phyloP scores from a whole-genome alignment of 2,329 filamentous ascomycete genomes.

The Ophiognomonia clavigignenti-juglandacearum region DNA sequence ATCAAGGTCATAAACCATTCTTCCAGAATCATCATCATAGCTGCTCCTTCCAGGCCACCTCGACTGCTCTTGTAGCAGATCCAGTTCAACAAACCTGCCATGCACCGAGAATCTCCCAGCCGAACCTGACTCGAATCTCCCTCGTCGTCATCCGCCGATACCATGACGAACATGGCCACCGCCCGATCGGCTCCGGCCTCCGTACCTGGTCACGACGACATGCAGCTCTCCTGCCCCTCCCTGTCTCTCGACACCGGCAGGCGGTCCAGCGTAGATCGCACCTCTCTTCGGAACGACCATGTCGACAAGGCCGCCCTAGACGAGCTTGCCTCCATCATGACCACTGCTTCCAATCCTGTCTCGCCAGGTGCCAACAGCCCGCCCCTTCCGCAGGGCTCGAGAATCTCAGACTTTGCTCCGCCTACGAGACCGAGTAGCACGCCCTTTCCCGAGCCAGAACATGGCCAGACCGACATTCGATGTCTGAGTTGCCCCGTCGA shows the following conservation, averaged over 20 bases:
- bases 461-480: conserved; percentile 38
- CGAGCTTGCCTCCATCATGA: conserved; percentile 39
- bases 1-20: too few relatives aligned
- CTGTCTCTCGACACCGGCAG: conserved; percentile 24
- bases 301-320: conserved; percentile 35
- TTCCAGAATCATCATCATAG: background rate
- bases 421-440: conserved; percentile 55
- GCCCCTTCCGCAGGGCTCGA: conserved; percentile 41
- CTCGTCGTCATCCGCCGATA: conserved; percentile 6
- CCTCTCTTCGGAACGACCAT: conserved; percentile 24
- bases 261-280: conserved; percentile 18
- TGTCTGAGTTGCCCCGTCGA: conserved; percentile 35
- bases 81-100: background rate
- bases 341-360: conserved; percentile 47
- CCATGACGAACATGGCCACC: too few relatives aligned
- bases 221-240: conserved; percentile 19
- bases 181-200: too few relatives aligned
- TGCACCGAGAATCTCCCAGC: conserved; percentile 11
- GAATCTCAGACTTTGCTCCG: conserved; percentile 40
- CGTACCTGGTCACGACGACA: conserved; percentile 19
- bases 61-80: background rate
- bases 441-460: conserved; percentile 52
- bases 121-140: conserved; percentile 9
- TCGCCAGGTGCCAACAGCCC: conserved; percentile 50
- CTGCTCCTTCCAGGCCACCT: background rate